phyloP scores from a whole-genome alignment of 1,139 yeast species.

The Komagataea norvegica region DNA sequence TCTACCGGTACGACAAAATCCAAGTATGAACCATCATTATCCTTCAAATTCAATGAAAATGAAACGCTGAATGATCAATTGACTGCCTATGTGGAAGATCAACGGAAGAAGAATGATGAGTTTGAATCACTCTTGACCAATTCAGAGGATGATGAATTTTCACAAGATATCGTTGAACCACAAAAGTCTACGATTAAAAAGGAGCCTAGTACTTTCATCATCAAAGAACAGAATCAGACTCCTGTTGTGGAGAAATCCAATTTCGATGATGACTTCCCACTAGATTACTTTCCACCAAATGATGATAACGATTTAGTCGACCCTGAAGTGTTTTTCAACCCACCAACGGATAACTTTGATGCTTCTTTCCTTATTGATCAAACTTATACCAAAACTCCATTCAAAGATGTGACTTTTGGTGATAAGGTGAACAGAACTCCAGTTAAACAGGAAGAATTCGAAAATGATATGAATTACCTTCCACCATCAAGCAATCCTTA shows the following conservation, averaged over 20 bases:
- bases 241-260: conserved; percentile 21
- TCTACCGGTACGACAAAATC: conserved; percentile 61
- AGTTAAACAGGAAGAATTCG: conserved; percentile 7
- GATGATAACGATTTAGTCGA: conserved; percentile 19
- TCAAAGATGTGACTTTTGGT: conserved; percentile 18
- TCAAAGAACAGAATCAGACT: conserved; percentile 21
- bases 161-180: neutral
- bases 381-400: conserved; percentile 37
- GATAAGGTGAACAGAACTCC: conserved; percentile 6
- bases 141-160: too few relatives aligned
- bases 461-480: too few relatives aligned
- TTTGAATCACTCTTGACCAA: neutral
- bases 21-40: conserved; percentile 54
- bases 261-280: conserved; percentile 63
- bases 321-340: conserved; percentile 23
- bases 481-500: conserved; percentile 11
- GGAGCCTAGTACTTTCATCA: conserved; percentile 17
- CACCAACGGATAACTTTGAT: conserved; percentile 33
- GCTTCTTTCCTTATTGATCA: conserved; percentile 47
- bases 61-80: conserved; percentile 46
- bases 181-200: conserved; percentile 2
- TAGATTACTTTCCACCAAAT: conserved; percentile 51
- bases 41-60: conserved; percentile 50
- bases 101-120: conserved; percentile 22
- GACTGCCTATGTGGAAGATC: conserved; percentile 40